Percentiles rank a stretch among this genome's conserved stretches.
phyloP scores from a whole-genome alignment of 129 eudicot genomes.

The Gnaphalium uliginosum region DNA sequence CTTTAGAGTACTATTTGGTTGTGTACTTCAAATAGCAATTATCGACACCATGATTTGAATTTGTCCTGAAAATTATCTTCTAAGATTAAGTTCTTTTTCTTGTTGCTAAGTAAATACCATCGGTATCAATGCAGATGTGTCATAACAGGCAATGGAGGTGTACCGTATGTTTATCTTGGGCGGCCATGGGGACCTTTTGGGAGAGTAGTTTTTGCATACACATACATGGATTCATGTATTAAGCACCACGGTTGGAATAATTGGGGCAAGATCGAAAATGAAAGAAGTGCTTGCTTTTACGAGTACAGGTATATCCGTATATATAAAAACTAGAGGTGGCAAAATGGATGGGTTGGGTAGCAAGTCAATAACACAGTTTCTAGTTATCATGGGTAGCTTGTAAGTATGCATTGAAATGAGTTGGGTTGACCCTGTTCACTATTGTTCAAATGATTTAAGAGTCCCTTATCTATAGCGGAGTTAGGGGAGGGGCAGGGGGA shows the following conservation, averaged over 20 bases:
- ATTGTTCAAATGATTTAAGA: too few relatives aligned
- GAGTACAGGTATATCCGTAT: conserved; percentile 95
- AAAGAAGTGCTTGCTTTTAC: conserved; percentile 91
- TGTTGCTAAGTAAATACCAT: not conserved
- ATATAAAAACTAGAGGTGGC: not conserved
- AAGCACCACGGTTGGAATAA: conserved; percentile 82
- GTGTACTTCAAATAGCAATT: not conserved
- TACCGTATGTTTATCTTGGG: conserved; percentile 75
- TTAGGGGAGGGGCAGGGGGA: too few relatives aligned
- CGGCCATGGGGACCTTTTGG: conserved; percentile 99
- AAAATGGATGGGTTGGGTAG: conserved; percentile 2
- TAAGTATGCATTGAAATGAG: not conserved
- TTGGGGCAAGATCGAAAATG: conserved; percentile 88
- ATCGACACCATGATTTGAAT: not conserved
- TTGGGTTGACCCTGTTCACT: not conserved
- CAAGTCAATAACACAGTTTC: not conserved
- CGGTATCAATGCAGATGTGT: conserved; percentile 62
- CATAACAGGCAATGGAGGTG: conserved; percentile 81
- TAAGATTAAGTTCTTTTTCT: not conserved
- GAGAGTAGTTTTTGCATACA: conserved; percentile 87
- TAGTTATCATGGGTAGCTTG: too few relatives aligned
- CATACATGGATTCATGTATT: conserved; percentile 81
- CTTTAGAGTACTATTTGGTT: not conserved
- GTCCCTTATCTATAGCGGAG: too few relatives aligned
- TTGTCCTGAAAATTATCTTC: not conserved